A percentile compares a stretch with the other conserved stretches of the same genome.
Evolutionary conservation across 805 yeast genomes (phyloP).

Genomic region (Starmerella roubikii): DNA sequence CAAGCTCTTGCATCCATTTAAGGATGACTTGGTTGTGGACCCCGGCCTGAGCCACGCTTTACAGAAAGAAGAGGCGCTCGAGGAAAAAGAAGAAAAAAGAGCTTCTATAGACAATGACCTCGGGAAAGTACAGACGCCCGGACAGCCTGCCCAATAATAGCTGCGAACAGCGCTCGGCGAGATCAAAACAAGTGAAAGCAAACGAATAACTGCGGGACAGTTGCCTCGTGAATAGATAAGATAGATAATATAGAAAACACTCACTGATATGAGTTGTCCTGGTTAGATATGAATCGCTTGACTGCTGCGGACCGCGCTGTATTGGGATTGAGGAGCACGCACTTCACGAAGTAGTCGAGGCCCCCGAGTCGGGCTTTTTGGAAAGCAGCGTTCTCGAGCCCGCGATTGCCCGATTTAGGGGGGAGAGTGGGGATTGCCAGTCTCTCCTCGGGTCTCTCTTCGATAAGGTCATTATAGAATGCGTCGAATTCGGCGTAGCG

Average conservation of each 20-base stretch:
- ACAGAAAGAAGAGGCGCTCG: background rate
- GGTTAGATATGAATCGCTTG: conserved; percentile 21
- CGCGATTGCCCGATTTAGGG: conserved; percentile 29
- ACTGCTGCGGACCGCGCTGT: conserved; percentile 27
- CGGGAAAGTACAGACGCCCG: conserved; percentile 1
- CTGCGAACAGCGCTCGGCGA: no score
- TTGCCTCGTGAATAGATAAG: background rate
- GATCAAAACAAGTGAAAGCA: no score
- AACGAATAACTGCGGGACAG: no score
- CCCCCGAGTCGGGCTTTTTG: conserved; percentile 31
- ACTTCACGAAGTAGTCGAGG: conserved; percentile 33
- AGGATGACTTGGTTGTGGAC: no score
- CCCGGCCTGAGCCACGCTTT: no score
- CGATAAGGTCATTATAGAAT: conserved; percentile 32
- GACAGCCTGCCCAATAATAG: conserved; percentile 7
- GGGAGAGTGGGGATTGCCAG: conserved; percentile 36
- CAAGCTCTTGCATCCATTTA: background rate
- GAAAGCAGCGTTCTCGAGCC: conserved; percentile 22
- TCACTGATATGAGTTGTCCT: no score
- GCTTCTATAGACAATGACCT: background rate
- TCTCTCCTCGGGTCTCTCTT: conserved; percentile 27
- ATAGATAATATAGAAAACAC: background rate
- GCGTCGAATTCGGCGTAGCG: conserved; percentile 52
- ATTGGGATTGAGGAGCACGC: conserved; percentile 34
- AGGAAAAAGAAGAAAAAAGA: background rate